phyloP scores from a whole-genome alignment of 352 stramenopile species.

The Elongisporangium undulatum region DNA sequence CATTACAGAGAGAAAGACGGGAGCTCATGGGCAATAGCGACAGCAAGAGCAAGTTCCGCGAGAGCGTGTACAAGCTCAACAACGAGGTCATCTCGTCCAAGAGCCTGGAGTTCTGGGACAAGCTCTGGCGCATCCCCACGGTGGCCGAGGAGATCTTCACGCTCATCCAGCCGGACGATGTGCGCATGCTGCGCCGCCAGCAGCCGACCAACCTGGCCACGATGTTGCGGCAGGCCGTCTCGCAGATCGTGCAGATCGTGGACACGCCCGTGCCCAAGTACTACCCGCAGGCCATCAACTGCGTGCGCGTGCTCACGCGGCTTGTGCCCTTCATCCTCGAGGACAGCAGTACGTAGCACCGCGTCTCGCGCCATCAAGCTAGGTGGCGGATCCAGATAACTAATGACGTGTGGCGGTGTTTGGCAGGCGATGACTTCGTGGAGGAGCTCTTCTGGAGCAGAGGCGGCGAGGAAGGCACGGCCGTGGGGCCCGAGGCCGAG shows the following conservation, averaged over 20 bases:
- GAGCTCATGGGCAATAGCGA: conserved; percentile 80
- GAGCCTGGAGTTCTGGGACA: conserved; percentile 90
- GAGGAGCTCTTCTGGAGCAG: conserved; percentile 77
- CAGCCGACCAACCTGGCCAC: conserved; percentile 78
- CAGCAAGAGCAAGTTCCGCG: conserved; percentile 90
- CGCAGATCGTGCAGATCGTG: conserved; percentile 83
- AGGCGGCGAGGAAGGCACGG: conserved; percentile 30
- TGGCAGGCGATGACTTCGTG: conserved; percentile 65
- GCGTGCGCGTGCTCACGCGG: conserved; percentile 74
- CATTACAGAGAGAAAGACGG: too few relatives aligned
- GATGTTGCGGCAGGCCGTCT: conserved; percentile 77
- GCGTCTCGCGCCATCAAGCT: too few relatives aligned
- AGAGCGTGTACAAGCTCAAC: conserved; percentile 90
- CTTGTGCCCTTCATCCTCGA: conserved; percentile 86
- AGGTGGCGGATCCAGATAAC: too few relatives aligned
- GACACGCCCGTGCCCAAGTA: conserved; percentile 87
- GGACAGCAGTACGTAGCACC: conserved; percentile 34
- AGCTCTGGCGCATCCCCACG: conserved; percentile 85
- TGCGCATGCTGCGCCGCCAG: conserved; percentile 85
- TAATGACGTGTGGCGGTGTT: not conserved
- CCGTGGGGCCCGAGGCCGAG: conserved; percentile 9
- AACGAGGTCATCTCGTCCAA: conserved; percentile 83
- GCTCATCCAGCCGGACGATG: conserved; percentile 86
- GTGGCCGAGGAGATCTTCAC: conserved; percentile 88
- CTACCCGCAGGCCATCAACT: conserved; percentile 84